Evolutionary conservation across 2,329 filamentous ascomycete species (phyloP), one percentile per base, ranked within the genome.

Genomic region (Dactylellina cionopaga): DNA sequence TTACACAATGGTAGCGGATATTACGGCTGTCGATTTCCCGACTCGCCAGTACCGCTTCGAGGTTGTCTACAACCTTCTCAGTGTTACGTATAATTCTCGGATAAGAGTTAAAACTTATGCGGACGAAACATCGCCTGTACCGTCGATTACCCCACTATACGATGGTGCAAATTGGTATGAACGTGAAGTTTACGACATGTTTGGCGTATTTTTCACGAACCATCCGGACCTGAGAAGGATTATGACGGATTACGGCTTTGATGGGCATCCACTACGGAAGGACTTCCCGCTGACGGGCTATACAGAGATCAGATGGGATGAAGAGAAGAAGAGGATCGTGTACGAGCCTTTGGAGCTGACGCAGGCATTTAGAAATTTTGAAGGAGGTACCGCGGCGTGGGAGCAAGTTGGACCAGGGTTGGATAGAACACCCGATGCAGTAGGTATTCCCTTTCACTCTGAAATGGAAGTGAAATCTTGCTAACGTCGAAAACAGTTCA

Each of bases 291-390:
- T 99, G 80, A 97, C 95, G 1, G 95, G 95, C 49, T 99, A 99
- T 84, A 99, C 95, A 31, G 96, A 99, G 84, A 90, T 99, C 77
- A 87, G 95, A 79, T 99, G 96, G 80, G 95, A 99, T 77, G 95
- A 99, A 83, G 96, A 99, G 86, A 99, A 97, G 91, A 99, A 99
- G 88, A 88, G 95, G 74, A 97, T 99, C 80, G 94, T 99, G 73
- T 94, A 96, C 29, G 96, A 99, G 85, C 95, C 96, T 39, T 85
- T 99, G 52, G 95, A 99, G 84, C 87, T 99, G 82, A 98, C 95
- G 11, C 95, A 99, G 83, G 95, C 96, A 5, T 99, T 96, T 88
- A 89, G 95, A 78, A 98, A 99, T 84, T 99, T 99, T 79, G 93
- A 97, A 83, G 92, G 93, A 74, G 92, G 92, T 64, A 88, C 88